Evolutionary conservation across 176 grass and related monocot genomes (phyloP), one percentile per base, ranked within the genome.

Genomic region (Neostapfia colusana): DNA sequence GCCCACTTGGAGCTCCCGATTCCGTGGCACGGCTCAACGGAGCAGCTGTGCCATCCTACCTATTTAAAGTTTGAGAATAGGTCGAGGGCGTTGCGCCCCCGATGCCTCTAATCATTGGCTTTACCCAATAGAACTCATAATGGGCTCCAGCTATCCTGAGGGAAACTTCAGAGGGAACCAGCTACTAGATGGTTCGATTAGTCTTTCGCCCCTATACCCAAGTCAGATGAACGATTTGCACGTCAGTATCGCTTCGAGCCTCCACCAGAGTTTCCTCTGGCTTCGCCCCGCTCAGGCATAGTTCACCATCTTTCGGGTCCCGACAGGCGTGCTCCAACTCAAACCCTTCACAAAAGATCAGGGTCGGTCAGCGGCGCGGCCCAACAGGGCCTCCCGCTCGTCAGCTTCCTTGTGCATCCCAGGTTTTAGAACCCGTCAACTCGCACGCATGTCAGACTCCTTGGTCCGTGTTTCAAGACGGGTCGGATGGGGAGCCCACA

Each of bases 221-320:
- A 87, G 86, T 89, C 86, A 77, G 86, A 86, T 49, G 79, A 92
- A 86, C 75, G 86, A 92, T 92, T 92, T 92, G 83, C 90, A 92
- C 90, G 83, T 89, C 83, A 89, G 86, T 84, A 93, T 93, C 76
- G 83, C 90, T 88, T 82, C 83, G 86, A 78, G 90, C 90, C 86
- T 93, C 90, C 80, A 89, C 90, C 86, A 92, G 83, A 87, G 90
- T 89, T 93, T 89, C 90, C 87, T 87, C 76, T 81, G 43, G 85
- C 79, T 83, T 87, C 72, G 35, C 79, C 75, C 45, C 67, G 77
- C 84, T 89, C 87, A 84, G 87, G 87, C 83, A 93, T 93, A 93
- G 90, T 89, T 93, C 86, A 89, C 80, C 87, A 93, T 89, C 87
- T 89, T 93, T 89, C 80, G 90, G 81, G 86, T 93, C 86, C 83